A percentile compares a stretch with the other conserved stretches of the same genome.
Evolutionary conservation across 495 filamentous ascomycete genomes (phyloP).

Genomic region (Neurospora sp.): DNA sequence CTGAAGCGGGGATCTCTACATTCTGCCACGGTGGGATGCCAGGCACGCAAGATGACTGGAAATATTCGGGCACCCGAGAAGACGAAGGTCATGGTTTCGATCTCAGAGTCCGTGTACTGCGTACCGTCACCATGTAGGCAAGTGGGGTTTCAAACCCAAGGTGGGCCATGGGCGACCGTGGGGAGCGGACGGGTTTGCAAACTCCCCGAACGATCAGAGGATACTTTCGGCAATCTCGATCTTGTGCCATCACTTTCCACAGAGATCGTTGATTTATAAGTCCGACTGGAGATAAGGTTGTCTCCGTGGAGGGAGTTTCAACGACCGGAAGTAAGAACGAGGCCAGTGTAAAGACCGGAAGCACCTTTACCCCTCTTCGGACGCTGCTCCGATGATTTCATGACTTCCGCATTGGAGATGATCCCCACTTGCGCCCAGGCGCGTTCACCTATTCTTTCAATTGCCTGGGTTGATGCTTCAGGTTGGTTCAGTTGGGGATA

Average conservation of each 20-base stretch:
- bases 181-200: not conserved
- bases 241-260: not conserved
- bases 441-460: not conserved
- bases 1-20: not conserved
- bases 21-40: not conserved
- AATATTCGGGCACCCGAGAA: not conserved
- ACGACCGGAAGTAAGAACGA: not conserved
- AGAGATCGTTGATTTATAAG: not conserved
- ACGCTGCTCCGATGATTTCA: not conserved
- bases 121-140: not conserved
- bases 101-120: not conserved
- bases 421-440: not conserved
- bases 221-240: not conserved
- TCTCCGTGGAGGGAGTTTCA: not conserved
- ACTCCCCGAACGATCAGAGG: not conserved
- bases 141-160: not conserved
- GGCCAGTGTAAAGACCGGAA: not conserved
- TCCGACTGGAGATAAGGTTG: not conserved
- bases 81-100: not conserved
- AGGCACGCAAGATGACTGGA: not conserved
- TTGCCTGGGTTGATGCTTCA: not conserved
- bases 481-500: not conserved
- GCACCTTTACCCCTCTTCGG: not conserved
- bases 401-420: not conserved
- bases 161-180: not conserved